Evolutionary conservation across 192 early-diverging fungal genomes (phyloP), one percentile per base, ranked within the genome.

Genomic region (Oehlia diaphana): DNA sequence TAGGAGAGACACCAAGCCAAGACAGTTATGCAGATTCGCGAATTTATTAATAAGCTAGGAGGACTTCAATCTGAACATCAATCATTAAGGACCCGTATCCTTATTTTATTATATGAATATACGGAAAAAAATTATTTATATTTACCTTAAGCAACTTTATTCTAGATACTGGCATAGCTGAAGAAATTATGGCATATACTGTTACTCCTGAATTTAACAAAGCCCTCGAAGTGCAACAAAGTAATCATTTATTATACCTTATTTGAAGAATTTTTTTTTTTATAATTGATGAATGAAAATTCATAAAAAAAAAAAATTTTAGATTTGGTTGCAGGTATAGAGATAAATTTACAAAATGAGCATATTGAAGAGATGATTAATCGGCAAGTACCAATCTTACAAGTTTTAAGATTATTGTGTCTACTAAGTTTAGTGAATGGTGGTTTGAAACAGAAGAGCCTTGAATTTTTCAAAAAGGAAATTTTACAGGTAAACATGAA

Each of bases 171-270:
- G 89, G 86, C 10, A 84, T 93, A 73, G 94, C 95, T 1, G 96
- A 98, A 83, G 86, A 94, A 47, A 91, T 98, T 53, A 89, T 93
- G 79, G 89, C 86, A 42, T 88, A 88, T 80, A 97, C 96, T 3
- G 91, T 91, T 70, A 90, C 94, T 9, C 89, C 89, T 28, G 94
- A 95, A 66, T 98, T 98, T 85, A 92, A 94, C 82, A 79, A 85
- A 42, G 84, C 91, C 26, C 89, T 98, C 31, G 96, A 98, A 79
- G 90, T 95, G 13, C 96, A 98, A 84, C 97, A 98, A 84, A 94
- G 94, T 92, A 86, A 62, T 37, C 2, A 21, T 33, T 44, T 62
- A 81, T 39, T 44, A 61, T 33, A 37, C 26, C 47, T 9, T 42
- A 42, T 8, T 61, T 33, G 26, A 47, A n/a, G 37, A 42, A 49